These are phyloP conservation scores for Tardiomyces depauwii DNA, from an alignment of 1,139 yeast genomes.

Conservation along the genomic window DNA sequence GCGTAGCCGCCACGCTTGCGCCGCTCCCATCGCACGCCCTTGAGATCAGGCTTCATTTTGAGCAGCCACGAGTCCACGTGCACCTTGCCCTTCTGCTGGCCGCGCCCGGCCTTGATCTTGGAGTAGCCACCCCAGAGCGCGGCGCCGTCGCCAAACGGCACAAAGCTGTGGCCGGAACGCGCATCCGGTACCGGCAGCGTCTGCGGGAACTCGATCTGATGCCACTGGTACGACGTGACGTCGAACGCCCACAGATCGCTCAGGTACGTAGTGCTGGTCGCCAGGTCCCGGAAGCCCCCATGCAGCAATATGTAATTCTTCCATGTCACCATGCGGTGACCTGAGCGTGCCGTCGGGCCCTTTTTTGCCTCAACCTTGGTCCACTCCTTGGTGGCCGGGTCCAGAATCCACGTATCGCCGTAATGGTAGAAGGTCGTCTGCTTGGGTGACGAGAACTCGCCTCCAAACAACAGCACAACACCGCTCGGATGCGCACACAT, in stretches of 20 bases:
- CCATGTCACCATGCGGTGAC: constrained; percentile 87
- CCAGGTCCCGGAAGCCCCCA: constrained; percentile 92
- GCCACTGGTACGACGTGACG: constrained; percentile 82
- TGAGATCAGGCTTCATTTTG: constrained; percentile 81
- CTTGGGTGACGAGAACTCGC: constrained; percentile 94
- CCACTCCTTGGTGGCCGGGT: constrained; percentile 81
- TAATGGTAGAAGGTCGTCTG: constrained; percentile 94
- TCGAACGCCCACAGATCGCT: constrained; percentile 91
- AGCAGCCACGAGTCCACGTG: constrained; percentile 78
- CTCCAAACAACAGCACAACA: constrained; percentile 76
- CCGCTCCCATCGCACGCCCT: constrained; percentile 75
- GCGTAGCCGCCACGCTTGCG: constrained; percentile 81
- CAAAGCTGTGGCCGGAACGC: constrained; percentile 83
- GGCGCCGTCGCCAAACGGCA: constrained; percentile 78
- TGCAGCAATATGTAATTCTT: constrained; percentile 74
- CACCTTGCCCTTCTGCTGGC: constrained; percentile 87
- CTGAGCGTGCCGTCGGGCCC: constrained; percentile 82
- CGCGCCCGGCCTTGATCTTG: constrained; percentile 83
- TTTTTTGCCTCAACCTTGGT: constrained; percentile 64
- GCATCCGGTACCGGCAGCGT: constrained; percentile 80
- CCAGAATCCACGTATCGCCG: constrained; percentile 92
- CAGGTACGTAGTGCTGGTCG: constrained; percentile 70
- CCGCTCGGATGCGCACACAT: constrained; percentile 94
- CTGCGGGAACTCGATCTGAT: constrained; percentile 75
- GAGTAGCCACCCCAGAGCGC: constrained; percentile 89